phyloP scores from a whole-genome alignment of 176 grass and related monocot genomes.

The Pontederia paniculata region DNA sequence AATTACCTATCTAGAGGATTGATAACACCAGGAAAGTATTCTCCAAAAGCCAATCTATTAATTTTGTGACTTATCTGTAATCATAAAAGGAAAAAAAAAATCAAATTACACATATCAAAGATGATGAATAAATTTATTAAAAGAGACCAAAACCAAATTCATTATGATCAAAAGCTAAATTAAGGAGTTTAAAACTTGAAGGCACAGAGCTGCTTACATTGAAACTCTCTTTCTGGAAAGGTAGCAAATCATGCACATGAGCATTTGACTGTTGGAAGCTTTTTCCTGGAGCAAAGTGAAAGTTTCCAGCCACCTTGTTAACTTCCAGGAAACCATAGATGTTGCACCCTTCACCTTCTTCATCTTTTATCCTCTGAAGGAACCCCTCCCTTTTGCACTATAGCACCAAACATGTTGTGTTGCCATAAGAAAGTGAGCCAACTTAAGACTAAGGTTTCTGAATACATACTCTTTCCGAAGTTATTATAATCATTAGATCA shows the following conservation, averaged over 20 bases:
- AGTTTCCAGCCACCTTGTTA: conserved; percentile 96
- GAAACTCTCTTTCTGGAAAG: conserved; percentile 95
- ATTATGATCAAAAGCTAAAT: too few species aligned
- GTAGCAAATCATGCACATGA: conserved; percentile 94
- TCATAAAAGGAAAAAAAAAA: conserved; percentile 6
- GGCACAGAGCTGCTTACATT: conserved; percentile 53
- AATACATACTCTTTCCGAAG: neutral
- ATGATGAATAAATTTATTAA: neutral
- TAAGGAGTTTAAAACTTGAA: too few species aligned
- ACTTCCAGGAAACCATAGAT: conserved; percentile 93
- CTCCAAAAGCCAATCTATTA: conserved; percentile 82
- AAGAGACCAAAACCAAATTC: too few species aligned
- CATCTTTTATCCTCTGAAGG: conserved; percentile 91
- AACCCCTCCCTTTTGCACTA: conserved; percentile 99
- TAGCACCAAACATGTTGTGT: neutral
- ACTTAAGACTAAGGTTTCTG: too few species aligned
- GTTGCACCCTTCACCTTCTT: conserved; percentile 99
- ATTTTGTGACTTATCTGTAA: conserved; percentile 89
- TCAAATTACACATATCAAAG: neutral
- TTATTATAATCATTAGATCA: neutral
- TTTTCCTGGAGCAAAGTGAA: conserved; percentile 98
- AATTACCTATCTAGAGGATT: conserved; percentile 94
- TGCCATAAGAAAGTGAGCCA: too few species aligned
- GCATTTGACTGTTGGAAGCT: conserved; percentile 96
- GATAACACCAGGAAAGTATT: conserved; percentile 78